These are phyloP conservation scores for Paxillus ammoniavirescens DNA, from an alignment of 768 basidiomycete species.

Conservation along the genomic window DNA sequence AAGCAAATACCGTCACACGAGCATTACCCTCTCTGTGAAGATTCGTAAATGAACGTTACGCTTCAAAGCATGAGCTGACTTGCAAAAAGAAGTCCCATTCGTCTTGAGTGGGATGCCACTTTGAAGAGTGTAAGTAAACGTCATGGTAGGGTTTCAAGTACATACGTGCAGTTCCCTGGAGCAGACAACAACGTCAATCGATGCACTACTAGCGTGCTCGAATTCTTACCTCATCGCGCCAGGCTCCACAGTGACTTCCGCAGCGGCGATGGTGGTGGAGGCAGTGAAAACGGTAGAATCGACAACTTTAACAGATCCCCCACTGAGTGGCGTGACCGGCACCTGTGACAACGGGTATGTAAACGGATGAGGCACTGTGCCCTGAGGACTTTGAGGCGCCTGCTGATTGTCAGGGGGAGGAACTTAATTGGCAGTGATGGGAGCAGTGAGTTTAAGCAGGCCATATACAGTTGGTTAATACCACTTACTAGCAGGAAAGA, in stretches of 20 bases:
- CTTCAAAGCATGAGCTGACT: constrained; percentile 4
- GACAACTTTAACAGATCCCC: constrained; percentile 57
- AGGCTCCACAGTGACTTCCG: constrained; percentile 52
- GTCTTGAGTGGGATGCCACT: constrained; percentile 73
- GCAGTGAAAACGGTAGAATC: constrained; percentile 53
- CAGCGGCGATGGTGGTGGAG: constrained; percentile 50
- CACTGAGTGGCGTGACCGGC: constrained; percentile 38
- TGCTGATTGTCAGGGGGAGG: constrained; percentile 28
- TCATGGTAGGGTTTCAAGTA: not conserved
- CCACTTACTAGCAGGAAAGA: constrained; percentile 38
- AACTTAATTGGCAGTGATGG: constrained; percentile 19
- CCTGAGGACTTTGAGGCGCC: constrained; percentile 34
- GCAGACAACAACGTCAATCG: not conserved
- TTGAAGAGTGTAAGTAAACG: not conserved
- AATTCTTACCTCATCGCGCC: constrained; percentile 52
- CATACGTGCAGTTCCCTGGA: constrained; percentile 55
- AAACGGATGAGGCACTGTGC: constrained; percentile 45
- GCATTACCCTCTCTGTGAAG: constrained; percentile 46
- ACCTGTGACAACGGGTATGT: constrained; percentile 51
- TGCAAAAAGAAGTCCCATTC: constrained; percentile 65
- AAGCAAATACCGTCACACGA: constrained; percentile 58
- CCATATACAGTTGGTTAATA: not conserved
- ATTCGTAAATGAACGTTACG: constrained; percentile 1
- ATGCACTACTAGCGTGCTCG: too few species aligned
- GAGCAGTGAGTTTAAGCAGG: not conserved